Percentiles rank a stretch among this genome's conserved stretches.
Evolutionary conservation across 2,329 filamentous ascomycete genomes (phyloP).

Genomic region (Aspergillus ustus): DNA sequence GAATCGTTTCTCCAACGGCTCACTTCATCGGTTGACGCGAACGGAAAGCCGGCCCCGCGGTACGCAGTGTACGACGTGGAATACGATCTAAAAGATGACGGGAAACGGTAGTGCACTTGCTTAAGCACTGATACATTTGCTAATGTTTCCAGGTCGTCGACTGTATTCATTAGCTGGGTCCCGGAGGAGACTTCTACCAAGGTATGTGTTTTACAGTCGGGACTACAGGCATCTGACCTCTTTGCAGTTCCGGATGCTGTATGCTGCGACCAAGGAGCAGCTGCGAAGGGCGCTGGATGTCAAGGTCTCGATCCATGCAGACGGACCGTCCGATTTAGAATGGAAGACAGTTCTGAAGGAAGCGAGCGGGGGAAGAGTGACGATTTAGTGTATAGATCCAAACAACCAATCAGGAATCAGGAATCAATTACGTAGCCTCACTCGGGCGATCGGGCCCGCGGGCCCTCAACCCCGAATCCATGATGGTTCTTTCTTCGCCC

Average conservation of each 20-base stretch:
- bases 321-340: slow-evolving; percentile 12
- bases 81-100: slow-evolving; percentile 21
- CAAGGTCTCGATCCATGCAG: slow-evolving; percentile 21
- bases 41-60: slow-evolving; percentile 10
- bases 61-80: slow-evolving; percentile 26
- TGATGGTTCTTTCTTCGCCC: too few relatives aligned
- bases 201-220: background rate
- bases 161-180: slow-evolving; percentile 22
- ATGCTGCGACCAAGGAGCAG: slow-evolving; percentile 22
- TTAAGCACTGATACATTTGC: background rate
- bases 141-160: background rate
- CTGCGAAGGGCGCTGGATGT: slow-evolving; percentile 18
- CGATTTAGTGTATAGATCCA: too few relatives aligned
- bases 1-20: slow-evolving; percentile 20
- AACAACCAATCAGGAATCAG: too few relatives aligned
- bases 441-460: too few relatives aligned
- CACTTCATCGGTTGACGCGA: background rate
- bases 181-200: slow-evolving; percentile 15
- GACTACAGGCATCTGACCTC: background rate
- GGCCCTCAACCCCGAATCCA: too few relatives aligned
- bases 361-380: slow-evolving; percentile 13
- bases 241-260: slow-evolving; percentile 17
- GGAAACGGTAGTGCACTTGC: slow-evolving; percentile 2
- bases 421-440: too few relatives aligned
- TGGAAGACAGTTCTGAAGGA: slow-evolving; percentile 20